phyloP scores from a whole-genome alignment of 345 rosid species.

The Eutrema heterophyllum region DNA sequence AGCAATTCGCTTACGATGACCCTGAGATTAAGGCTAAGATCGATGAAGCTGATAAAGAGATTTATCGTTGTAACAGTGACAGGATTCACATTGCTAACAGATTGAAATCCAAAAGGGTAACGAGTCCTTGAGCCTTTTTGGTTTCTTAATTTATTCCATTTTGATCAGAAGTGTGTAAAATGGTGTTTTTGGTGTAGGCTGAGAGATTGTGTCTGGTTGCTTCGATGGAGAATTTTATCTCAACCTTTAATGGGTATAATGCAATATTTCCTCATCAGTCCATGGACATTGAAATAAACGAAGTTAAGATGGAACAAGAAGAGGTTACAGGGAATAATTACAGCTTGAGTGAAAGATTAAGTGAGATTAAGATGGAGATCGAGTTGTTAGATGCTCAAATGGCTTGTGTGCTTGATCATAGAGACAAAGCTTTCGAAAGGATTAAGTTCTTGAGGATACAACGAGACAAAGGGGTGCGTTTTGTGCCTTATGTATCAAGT shows the following conservation, averaged over 20 bases:
- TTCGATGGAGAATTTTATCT: slow-evolving; percentile 30
- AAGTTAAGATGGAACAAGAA: slow-evolving; percentile 66
- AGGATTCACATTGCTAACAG: slow-evolving; percentile 42
- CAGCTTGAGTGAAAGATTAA: slow-evolving; percentile 41
- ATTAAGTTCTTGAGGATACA: slow-evolving; percentile 50
- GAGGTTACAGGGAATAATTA: slow-evolving; percentile 41
- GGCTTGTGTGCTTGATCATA: slow-evolving; percentile 39
- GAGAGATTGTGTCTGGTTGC: slow-evolving; percentile 44
- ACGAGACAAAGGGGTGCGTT: slow-evolving; percentile 62
- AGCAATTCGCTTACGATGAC: slow-evolving; percentile 49
- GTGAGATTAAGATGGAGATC: slow-evolving; percentile 49
- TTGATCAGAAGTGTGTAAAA: not conserved
- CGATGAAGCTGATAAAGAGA: slow-evolving; percentile 61
- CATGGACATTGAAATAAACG: slow-evolving; percentile 59
- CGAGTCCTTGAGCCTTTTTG: not conserved
- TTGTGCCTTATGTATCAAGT: not conserved
- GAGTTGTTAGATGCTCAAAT: slow-evolving; percentile 47
- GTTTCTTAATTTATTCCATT: not conserved
- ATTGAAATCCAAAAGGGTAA: slow-evolving; percentile 57
- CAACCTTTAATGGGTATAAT: slow-evolving; percentile 41
- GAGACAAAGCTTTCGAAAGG: slow-evolving; percentile 52
- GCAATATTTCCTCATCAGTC: slow-evolving; percentile 42
- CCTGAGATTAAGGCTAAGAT: slow-evolving; percentile 62
- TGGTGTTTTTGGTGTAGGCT: slow-evolving; percentile 18
- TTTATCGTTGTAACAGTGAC: slow-evolving; percentile 41